These are phyloP conservation scores for Blastomyces parvus DNA, from an alignment of 2,329 filamentous ascomycete genomes.

Conservation along the genomic window DNA sequence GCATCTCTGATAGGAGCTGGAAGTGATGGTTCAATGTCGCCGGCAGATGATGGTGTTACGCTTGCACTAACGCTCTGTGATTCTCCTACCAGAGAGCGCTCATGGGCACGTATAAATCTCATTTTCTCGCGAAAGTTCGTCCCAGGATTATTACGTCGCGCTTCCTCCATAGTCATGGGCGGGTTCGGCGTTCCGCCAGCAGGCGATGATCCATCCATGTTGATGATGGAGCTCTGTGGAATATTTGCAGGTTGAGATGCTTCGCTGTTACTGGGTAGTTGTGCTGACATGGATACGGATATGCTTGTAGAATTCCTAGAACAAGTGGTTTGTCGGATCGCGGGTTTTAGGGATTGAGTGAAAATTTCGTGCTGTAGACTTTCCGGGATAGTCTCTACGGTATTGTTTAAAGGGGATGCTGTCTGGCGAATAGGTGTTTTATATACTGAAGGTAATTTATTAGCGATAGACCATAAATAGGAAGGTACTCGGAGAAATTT, in stretches of 20 bases:
- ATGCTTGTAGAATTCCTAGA: neutral
- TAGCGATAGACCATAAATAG: neutral
- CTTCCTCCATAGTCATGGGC: slow-evolving; percentile 10
- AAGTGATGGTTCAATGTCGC: slow-evolving; percentile 30
- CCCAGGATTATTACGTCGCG: slow-evolving; percentile 23
- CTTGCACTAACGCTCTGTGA: slow-evolving; percentile 22
- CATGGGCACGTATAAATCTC: slow-evolving; percentile 23
- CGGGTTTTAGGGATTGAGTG: neutral
- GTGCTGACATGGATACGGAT: neutral
- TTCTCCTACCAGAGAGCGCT: slow-evolving; percentile 20
- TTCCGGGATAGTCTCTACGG: neutral
- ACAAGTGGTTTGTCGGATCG: too few relatives aligned
- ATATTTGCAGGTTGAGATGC: neutral
- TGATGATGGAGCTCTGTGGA: neutral
- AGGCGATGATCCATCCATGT: slow-evolving; percentile 7
- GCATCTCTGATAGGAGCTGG: slow-evolving; percentile 23
- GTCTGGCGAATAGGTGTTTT: neutral
- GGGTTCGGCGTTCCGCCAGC: neutral
- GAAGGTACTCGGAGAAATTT: neutral
- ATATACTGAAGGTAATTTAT: neutral
- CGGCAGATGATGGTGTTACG: slow-evolving; percentile 35
- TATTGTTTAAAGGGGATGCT: neutral
- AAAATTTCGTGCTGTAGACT: neutral
- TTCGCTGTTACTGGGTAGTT: neutral
- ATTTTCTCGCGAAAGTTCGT: slow-evolving; percentile 27